phyloP scores from a whole-genome alignment of 352 stramenopile genomes.

The Phytophthora meadii region DNA sequence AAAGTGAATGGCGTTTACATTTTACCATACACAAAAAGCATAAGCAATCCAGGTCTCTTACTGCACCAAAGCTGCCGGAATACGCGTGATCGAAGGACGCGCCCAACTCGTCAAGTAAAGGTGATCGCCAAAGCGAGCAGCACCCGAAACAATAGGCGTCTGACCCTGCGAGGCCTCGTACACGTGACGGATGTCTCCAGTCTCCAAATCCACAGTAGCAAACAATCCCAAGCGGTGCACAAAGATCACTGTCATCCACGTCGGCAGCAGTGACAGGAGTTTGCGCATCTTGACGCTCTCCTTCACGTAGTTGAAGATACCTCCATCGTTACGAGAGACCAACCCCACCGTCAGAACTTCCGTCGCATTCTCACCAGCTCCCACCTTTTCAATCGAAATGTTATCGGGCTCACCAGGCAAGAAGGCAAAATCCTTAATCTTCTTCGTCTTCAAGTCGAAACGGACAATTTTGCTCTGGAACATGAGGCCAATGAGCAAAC shows the following conservation, averaged over 20 bases:
- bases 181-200: constrained; percentile 50
- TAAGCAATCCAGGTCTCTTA: constrained; percentile 11
- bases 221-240: constrained; percentile 50
- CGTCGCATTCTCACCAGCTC: constrained; percentile 31
- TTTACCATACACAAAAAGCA: constrained; percentile 2
- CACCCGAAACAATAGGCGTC: constrained; percentile 49
- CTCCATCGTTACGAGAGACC: constrained; percentile 37
- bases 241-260: constrained; percentile 40
- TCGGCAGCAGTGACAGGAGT: constrained; percentile 55
- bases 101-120: constrained; percentile 66
- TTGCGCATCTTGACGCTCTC: constrained; percentile 61
- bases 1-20: not conserved
- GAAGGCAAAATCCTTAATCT: constrained; percentile 67
- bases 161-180: constrained; percentile 54
- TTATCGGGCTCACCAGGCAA: constrained; percentile 64
- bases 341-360: constrained; percentile 55
- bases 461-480: constrained; percentile 69
- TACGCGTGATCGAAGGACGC: constrained; percentile 48
- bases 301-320: constrained; percentile 40
- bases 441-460: constrained; percentile 49
- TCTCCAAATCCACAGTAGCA: constrained; percentile 50
- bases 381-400: constrained; percentile 46
- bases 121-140: constrained; percentile 50
- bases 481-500: constrained; percentile 55
- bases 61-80: constrained; percentile 47